Evolutionary conservation across 768 basidiomycete genomes (phyloP), one percentile per base, ranked within the genome.

Genomic region (Polyporus arcularius): DNA sequence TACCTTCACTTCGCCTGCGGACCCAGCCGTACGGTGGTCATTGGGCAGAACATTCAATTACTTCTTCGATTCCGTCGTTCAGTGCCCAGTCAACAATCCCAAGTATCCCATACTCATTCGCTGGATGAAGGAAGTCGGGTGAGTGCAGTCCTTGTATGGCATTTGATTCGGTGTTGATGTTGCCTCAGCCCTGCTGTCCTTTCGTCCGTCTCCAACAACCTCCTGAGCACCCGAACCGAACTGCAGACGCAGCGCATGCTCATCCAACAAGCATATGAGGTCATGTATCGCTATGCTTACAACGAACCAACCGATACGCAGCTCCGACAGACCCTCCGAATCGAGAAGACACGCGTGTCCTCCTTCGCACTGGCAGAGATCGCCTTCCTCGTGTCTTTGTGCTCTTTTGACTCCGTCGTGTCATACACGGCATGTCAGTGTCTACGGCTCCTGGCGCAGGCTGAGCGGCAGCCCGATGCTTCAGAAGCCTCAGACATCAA

Each of bases 291-390:
- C 0, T 89, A 83, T 62, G 32, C 39, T 9, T 9, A 31, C 12
- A 43, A 46, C 35, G 18, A n/a, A n/a, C 47, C 18, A n/a, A 21
- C 16, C 9, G 12, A 28, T 39, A 16, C 21, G 42, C 38, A 53
- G 21, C 77, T 81, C 53, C 77, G 82, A 30, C 80, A 75, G 65
- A 73, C 76, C 0, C 71, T 89, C 46, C 88, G 86, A 62, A 68
- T 77, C 8, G 78, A 82, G 57, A 68, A 79, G 6, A 75, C 75
- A 8, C 87, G 88, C 39, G 73, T 85, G 3, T 79, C 88, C 1
- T 85, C 87, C 3, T 85, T 94, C 65, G 81, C 82, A 1, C 69
- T 93, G 11, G 79, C 82, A 2, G 92, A 94, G 71, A 86, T 92
- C 41, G 84, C 88, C 0, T 85, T 90, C 65, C 78, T 91, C 5